phyloP scores from a whole-genome alignment of 805 yeast species.

The Blastobotrys americana region DNA sequence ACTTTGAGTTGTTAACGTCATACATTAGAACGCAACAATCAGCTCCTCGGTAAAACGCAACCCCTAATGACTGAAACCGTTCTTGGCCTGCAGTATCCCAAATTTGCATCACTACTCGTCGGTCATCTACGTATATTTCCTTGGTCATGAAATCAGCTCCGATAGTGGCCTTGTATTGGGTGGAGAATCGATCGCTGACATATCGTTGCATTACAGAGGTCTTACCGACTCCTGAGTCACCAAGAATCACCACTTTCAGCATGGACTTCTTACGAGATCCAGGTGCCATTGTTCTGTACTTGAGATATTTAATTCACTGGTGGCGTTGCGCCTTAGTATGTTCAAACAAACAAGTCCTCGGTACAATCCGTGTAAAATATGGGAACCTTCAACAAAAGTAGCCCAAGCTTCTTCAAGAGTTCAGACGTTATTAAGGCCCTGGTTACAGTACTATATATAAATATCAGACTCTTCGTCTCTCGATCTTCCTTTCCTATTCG shows the following conservation, averaged over 20 bases:
- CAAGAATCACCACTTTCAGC: conserved; percentile 78
- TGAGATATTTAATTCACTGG: too few species aligned
- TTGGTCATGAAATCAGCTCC: conserved; percentile 96
- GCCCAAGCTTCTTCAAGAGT: too few species aligned
- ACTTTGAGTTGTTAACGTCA: conserved; percentile 91
- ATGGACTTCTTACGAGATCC: conserved; percentile 31
- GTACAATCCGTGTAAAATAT: too few species aligned
- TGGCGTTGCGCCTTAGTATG: too few species aligned
- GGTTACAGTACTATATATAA: too few species aligned
- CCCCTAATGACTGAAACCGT: conserved; percentile 92
- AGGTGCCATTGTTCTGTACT: background rate
- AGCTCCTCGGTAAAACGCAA: conserved; percentile 95
- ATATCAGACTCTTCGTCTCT: too few species aligned
- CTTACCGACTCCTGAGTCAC: conserved; percentile 97
- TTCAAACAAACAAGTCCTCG: too few species aligned
- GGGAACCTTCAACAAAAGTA: too few species aligned
- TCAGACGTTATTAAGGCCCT: too few species aligned
- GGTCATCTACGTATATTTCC: conserved; percentile 80
- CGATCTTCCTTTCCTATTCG: too few species aligned
- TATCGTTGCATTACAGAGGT: conserved; percentile 96
- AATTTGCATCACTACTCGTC: conserved; percentile 64
- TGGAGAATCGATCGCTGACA: conserved; percentile 88
- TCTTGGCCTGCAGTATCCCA: conserved; percentile 99
- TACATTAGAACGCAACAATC: conserved; percentile 95
- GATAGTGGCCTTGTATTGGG: conserved; percentile 94